These are phyloP conservation scores for Podosphaera xanthii DNA, from an alignment of 2,329 filamentous ascomycete species.

Conservation along the genomic window DNA sequence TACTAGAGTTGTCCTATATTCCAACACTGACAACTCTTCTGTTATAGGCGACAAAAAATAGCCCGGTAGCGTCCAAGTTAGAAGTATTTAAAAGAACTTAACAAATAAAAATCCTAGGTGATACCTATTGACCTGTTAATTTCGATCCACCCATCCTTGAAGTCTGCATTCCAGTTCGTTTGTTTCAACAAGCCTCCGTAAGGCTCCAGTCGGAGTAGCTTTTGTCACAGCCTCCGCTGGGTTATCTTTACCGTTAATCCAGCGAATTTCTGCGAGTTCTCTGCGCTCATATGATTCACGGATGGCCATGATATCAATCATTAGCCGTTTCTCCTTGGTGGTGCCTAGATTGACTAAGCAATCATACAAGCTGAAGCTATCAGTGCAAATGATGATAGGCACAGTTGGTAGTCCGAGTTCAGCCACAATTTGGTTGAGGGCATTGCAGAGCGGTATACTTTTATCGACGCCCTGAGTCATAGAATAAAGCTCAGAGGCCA, in stretches of 20 bases:
- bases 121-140: background rate
- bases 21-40: too few species aligned
- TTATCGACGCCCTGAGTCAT: background rate
- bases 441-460: background rate
- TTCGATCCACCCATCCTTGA: background rate
- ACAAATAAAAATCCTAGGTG: too few species aligned
- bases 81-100: too few species aligned
- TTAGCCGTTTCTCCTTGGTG: background rate
- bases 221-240: background rate
- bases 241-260: too few species aligned
- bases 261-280: background rate
- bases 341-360: too few species aligned
- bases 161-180: background rate
- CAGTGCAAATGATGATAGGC: background rate
- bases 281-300: background rate
- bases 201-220: background rate
- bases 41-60: too few species aligned
- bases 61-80: too few species aligned
- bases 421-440: background rate
- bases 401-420: background rate
- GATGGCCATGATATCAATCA: background rate
- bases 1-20: too few species aligned
- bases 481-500: background rate
- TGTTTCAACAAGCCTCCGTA: too few species aligned
- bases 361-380: background rate